Evolutionary conservation across 2,329 filamentous ascomycete species (phyloP).

Genomic region (Fusarium clavum): DNA sequence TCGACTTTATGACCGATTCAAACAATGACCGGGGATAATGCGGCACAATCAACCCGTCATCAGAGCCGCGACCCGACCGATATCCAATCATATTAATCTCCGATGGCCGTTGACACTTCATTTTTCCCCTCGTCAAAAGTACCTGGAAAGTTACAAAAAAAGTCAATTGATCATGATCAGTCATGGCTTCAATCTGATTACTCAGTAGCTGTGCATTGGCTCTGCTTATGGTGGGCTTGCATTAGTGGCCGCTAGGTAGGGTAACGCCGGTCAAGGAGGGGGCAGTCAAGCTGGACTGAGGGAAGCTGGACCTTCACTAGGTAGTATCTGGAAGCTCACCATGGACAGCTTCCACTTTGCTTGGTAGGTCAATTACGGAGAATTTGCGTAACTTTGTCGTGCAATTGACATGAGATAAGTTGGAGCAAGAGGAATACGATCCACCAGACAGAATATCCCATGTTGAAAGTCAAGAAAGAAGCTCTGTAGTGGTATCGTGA

Average conservation of each 20-base stretch:
- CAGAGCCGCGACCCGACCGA: slow-evolving; percentile 37
- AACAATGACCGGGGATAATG: slow-evolving; percentile 7
- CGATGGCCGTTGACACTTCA: slow-evolving; percentile 23
- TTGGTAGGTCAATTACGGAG: background rate
- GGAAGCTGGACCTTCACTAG: background rate
- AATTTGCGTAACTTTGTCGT: background rate
- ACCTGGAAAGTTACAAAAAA: background rate
- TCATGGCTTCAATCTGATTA: slow-evolving; percentile 14
- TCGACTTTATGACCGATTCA: background rate
- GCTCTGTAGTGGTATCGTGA: background rate
- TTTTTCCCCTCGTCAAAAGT: slow-evolving; percentile 14
- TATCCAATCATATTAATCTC: slow-evolving; percentile 18
- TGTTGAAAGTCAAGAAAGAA: background rate
- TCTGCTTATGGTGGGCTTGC: slow-evolving; percentile 15
- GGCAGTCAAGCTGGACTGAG: background rate
- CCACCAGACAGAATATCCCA: background rate
- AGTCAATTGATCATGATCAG: slow-evolving; percentile 15
- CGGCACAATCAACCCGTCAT: background rate
- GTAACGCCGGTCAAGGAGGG: slow-evolving; percentile 13
- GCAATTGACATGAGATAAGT: background rate
- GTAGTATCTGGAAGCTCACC: background rate
- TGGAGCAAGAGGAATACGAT: background rate
- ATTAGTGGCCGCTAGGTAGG: slow-evolving; percentile 26
- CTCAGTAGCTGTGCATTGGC: background rate
- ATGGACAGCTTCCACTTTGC: slow-evolving; percentile 2